Evolutionary conservation across 2,329 filamentous ascomycete genomes (phyloP).

Genomic region (Sarocladium oryzae): DNA sequence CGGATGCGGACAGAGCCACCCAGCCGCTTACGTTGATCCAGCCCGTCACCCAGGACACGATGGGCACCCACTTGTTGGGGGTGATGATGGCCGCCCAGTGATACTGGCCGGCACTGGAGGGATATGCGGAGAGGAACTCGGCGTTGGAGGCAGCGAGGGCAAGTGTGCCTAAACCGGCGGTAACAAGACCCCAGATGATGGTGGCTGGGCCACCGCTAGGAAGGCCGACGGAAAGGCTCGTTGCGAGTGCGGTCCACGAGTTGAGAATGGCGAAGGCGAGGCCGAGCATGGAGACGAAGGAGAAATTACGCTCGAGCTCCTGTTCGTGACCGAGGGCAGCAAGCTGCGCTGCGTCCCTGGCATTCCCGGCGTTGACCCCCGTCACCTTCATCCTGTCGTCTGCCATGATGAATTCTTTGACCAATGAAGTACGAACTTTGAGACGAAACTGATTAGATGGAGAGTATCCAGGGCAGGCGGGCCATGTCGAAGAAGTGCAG

Average conservation of each 20-base stretch:
- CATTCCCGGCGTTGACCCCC: not conserved
- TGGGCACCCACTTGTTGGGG: slow-evolving; percentile 36
- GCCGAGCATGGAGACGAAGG: slow-evolving; percentile 49
- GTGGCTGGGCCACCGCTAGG: slow-evolving; percentile 47
- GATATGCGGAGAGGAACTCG: slow-evolving; percentile 52
- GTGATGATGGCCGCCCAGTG: slow-evolving; percentile 42
- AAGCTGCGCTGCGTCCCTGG: slow-evolving; percentile 30
- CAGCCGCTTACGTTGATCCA: slow-evolving; percentile 57
- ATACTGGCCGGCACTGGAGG: slow-evolving; percentile 52
- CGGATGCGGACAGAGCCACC: slow-evolving; percentile 50
- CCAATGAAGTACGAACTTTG: not conserved
- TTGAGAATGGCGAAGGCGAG: slow-evolving; percentile 51
- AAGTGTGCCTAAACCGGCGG: slow-evolving; percentile 46
- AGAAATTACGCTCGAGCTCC: slow-evolving; percentile 39
- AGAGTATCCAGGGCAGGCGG: too few relatives aligned
- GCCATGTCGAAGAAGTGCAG: too few relatives aligned
- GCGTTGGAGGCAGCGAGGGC: slow-evolving; percentile 49
- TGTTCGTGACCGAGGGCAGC: slow-evolving; percentile 34
- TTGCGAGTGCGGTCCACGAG: slow-evolving; percentile 52
- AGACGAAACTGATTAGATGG: too few relatives aligned
- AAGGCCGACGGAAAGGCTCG: slow-evolving; percentile 40
- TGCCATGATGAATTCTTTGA: not conserved
- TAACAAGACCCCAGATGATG: slow-evolving; percentile 48
- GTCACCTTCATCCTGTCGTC: not conserved
- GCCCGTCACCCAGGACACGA: slow-evolving; percentile 49